Conservation (phyloP, 352 stramenopile species). For the Phytophthora podocarpi region DNA sequence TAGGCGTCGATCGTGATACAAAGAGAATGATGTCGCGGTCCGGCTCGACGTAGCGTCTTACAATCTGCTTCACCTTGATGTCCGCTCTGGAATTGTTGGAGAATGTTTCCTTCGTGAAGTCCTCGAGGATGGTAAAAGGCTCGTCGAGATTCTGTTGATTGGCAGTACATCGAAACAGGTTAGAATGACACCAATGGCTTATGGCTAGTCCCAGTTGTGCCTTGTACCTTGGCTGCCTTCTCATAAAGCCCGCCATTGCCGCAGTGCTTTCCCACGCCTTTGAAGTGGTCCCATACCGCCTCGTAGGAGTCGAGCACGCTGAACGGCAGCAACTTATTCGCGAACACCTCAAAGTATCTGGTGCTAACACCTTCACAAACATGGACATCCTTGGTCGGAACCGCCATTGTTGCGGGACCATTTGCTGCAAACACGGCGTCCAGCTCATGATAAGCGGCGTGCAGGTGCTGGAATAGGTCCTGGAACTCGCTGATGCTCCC, state of each 20-base stretch:
- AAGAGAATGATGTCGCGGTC: constrained; percentile 22
- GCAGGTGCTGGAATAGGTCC: constrained; percentile 37
- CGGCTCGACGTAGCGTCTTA: constrained; percentile 2
- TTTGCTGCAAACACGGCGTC: constrained; percentile 39
- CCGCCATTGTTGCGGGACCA: constrained; percentile 16
- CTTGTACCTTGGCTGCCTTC: constrained; percentile 26
- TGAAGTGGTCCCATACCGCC: constrained; percentile 37
- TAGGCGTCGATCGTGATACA: constrained; percentile 2
- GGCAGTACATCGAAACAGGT: background rate
- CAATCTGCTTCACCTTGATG: constrained; percentile 15
- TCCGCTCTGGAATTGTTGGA: constrained; percentile 19
- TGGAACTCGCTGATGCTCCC: constrained; percentile 39
- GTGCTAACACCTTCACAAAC: constrained; percentile 25
- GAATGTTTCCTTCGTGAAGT: constrained; percentile 21
- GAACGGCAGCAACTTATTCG: constrained; percentile 38
- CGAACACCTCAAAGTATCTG: constrained; percentile 33
- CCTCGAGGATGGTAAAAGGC: constrained; percentile 19
- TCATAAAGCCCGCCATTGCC: constrained; percentile 23
- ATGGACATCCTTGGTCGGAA: constrained; percentile 22
- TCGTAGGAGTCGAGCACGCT: constrained; percentile 20
- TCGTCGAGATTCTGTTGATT: background rate
- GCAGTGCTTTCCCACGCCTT: constrained; percentile 32
- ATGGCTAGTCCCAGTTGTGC: too few species aligned
- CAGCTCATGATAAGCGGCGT: constrained; percentile 35
- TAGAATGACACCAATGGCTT: too few species aligned